phyloP scores from a whole-genome alignment of 2,329 filamentous ascomycete genomes.

The Aspergillus fumigatus region DNA sequence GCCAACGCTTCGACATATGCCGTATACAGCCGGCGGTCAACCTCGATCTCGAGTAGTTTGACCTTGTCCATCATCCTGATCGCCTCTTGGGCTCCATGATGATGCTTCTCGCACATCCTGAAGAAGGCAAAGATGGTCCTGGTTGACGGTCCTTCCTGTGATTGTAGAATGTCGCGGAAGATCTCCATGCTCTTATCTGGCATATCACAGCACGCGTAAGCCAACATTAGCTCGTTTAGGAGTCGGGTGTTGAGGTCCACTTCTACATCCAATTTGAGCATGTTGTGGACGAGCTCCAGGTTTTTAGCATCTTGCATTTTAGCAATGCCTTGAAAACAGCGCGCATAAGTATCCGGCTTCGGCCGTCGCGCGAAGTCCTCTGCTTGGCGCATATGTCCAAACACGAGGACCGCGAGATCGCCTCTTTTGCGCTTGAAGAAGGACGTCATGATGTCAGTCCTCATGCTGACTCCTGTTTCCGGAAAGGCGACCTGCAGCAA shows the following conservation, averaged over 20 bases:
- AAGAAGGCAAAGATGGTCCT: slow-evolving; percentile 77
- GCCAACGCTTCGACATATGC: slow-evolving; percentile 74
- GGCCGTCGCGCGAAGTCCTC: slow-evolving; percentile 61
- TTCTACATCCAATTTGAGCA: slow-evolving; percentile 86
- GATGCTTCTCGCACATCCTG: slow-evolving; percentile 64
- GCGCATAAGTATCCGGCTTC: slow-evolving; percentile 67
- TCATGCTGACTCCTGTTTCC: slow-evolving; percentile 60
- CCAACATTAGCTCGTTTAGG: slow-evolving; percentile 81
- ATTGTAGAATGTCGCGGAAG: slow-evolving; percentile 79
- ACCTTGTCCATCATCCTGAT: slow-evolving; percentile 55
- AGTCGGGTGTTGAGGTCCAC: slow-evolving; percentile 72
- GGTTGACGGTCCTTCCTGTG: slow-evolving; percentile 80
- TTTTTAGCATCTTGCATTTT: slow-evolving; percentile 56
- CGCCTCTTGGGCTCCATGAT: slow-evolving; percentile 39
- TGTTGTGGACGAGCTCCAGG: slow-evolving; percentile 77
- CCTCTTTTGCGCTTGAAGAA: slow-evolving; percentile 75
- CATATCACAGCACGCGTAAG: slow-evolving; percentile 67
- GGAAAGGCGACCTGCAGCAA: slow-evolving; percentile 56
- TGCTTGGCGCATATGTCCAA: slow-evolving; percentile 89
- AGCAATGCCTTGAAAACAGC: slow-evolving; percentile 72
- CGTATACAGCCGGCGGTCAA: slow-evolving; percentile 68
- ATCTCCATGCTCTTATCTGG: slow-evolving; percentile 66
- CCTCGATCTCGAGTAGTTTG: slow-evolving; percentile 69
- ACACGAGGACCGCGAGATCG: slow-evolving; percentile 81
- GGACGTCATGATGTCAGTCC: slow-evolving; percentile 69